These are phyloP conservation scores for Blastocystis sp. DNA, from an alignment of 352 stramenopile species.

Conservation along the genomic window DNA sequence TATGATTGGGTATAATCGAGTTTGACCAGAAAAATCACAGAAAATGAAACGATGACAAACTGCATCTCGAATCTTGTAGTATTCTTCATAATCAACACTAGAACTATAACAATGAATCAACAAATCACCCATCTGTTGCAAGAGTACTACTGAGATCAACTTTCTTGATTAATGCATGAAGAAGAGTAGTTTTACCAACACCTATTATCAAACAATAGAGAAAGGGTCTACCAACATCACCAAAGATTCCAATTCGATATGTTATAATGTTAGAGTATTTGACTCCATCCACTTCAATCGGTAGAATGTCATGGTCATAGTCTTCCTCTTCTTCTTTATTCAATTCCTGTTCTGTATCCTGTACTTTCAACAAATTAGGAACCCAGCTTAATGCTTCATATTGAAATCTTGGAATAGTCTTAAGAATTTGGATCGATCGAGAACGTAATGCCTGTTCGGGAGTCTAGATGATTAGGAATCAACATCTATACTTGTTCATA, in stretches of 20 bases:
- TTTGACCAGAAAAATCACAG: constrained; percentile 30
- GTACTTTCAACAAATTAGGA: not conserved
- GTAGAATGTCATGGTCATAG: constrained; percentile 9
- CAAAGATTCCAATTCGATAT: constrained; percentile 11
- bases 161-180: not conserved
- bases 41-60: constrained; percentile 10
- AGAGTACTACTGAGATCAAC: not conserved
- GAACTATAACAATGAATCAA: not conserved
- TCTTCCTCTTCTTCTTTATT: constrained; percentile 6
- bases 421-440: not conserved
- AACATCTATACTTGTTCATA: not conserved
- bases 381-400: constrained; percentile 33
- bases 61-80: not conserved
- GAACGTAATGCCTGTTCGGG: constrained; percentile 19
- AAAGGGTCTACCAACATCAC: not conserved
- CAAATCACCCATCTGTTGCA: not conserved
- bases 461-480: not conserved
- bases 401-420: constrained; percentile 26
- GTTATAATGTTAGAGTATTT: not conserved
- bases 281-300: constrained; percentile 14
- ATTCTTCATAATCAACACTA: not conserved
- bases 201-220: not conserved
- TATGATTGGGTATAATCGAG: not conserved
- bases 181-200: not conserved
- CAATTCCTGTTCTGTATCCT: constrained; percentile 28